Conservation (phyloP, 176 grass and related monocot species). For the Microstegium vimineum region DNA sequence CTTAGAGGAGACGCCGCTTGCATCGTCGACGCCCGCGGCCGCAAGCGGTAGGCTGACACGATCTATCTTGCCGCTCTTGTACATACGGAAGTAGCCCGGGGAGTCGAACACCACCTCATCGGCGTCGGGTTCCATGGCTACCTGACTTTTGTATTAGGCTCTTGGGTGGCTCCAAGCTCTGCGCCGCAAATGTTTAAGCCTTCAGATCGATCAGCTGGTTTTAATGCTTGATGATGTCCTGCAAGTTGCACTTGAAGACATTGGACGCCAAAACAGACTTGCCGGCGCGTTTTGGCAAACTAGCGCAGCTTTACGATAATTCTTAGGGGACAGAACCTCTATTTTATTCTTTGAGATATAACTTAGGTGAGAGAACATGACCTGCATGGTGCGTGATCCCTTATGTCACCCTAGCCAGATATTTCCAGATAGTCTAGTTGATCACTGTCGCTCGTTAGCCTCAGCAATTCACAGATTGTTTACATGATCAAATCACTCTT, state of each 20-base stretch:
- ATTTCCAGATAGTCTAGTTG: not conserved
- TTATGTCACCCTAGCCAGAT: not conserved
- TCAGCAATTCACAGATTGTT: not conserved
- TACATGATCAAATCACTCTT: not conserved
- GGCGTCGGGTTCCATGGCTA: not conserved
- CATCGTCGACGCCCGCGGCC: slow-evolving; percentile 14
- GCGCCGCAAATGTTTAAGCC: not conserved
- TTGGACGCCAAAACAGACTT: not conserved
- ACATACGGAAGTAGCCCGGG: slow-evolving; percentile 30
- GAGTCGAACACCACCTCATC: slow-evolving; percentile 31
- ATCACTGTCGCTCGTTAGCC: not conserved
- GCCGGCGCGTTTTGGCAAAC: not conserved
- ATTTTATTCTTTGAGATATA: not conserved
- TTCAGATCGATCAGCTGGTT: not conserved
- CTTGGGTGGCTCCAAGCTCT: not conserved
- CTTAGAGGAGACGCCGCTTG: slow-evolving; percentile 55
- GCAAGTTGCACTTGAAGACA: not conserved
- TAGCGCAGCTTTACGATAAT: not conserved
- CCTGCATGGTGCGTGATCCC: not conserved
- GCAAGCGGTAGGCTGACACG: not conserved
- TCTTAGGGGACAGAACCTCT: not conserved
- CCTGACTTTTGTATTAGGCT: not conserved
- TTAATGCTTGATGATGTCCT: not conserved
- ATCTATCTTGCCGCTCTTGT: slow-evolving; percentile 20
- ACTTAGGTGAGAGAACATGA: not conserved